Evolutionary conservation across 23 red algal species (phyloP).

Genomic region (Gracilaria gracilis): DNA sequence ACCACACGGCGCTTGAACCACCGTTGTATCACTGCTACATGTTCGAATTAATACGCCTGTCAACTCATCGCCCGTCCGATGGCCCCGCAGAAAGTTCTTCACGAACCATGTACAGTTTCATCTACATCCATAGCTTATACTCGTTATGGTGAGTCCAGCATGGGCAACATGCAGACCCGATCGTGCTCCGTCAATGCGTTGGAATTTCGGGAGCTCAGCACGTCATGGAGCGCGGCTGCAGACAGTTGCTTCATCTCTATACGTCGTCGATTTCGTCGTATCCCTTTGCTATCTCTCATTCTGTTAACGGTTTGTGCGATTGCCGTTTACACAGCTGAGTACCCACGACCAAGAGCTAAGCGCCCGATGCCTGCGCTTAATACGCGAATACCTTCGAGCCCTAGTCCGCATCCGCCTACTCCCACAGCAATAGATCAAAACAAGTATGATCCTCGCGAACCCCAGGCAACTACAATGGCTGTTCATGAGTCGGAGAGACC

Average conservation of each 20-base stretch:
- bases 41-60: background rate
- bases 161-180: slow-evolving; percentile 24
- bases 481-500: background rate
- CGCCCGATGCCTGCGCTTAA: background rate
- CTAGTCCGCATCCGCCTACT: background rate
- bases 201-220: slow-evolving; percentile 19
- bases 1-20: background rate
- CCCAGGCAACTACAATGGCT: background rate
- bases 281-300: slow-evolving; percentile 4
- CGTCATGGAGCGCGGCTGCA: slow-evolving; percentile 35
- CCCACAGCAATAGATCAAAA: background rate
- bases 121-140: background rate
- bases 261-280: slow-evolving; percentile 13
- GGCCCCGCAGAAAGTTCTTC: background rate
- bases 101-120: background rate
- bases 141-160: background rate
- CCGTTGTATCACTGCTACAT: background rate
- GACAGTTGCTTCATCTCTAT: slow-evolving; percentile 31
- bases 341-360: background rate
- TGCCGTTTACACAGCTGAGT: background rate
- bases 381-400: slow-evolving; percentile 2
- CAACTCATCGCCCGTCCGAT: background rate
- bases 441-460: background rate
- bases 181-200: background rate
- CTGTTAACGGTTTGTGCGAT: slow-evolving; percentile 3